Evolutionary conservation across 305 asterid genomes (phyloP), one percentile per base, ranked within the genome.

Genomic region (Plantago coronopus): DNA sequence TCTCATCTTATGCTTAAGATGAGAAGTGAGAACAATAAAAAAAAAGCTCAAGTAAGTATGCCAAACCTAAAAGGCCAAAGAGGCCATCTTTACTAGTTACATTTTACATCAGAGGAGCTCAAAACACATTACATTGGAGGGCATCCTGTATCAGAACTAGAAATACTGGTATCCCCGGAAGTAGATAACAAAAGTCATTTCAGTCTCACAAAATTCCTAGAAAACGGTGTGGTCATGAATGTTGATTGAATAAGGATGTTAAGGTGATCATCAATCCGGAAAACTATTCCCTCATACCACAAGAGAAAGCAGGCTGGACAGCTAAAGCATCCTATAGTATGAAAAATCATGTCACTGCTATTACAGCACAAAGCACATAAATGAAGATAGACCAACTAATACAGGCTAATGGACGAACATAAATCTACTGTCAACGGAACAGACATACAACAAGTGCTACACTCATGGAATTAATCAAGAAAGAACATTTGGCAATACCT

Each of bases 401-500:
- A 19, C 16, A 18, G 16, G 64, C 65, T 42, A 38, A 38, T 3
- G 48, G 38, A 0, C 14, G 6, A 15, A 37, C 17, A 4, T 7
- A 57, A 19, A 9, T 5, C 53, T 10, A 47, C 47, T n/a, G 27
- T 18, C 57, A 61, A 13, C 48, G 18, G 13, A 17, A 27, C 16
- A 63, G 17, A 13, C 48, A 62, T 11, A 46, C 31, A 23, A 44
- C 55, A 63, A 40, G 43, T 17, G 19, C 13, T 62, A 43, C 37
- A 59, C 34, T 29, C 17, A 22, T 22, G 12, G 40, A 34, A 34
- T 7, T 34, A 34, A 25, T 43, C 48, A 42, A 12, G 38, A 48
- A 22, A 25, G 31, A 59, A 53, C 10, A 48, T 23, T 10, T 20
- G 22, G 66, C 51, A 40, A 21, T 87, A 90, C 96, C 96, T 87